Evolutionary conservation across 208 protist genomes (phyloP).

Genomic region (Trypanosomatidae sp.): DNA sequence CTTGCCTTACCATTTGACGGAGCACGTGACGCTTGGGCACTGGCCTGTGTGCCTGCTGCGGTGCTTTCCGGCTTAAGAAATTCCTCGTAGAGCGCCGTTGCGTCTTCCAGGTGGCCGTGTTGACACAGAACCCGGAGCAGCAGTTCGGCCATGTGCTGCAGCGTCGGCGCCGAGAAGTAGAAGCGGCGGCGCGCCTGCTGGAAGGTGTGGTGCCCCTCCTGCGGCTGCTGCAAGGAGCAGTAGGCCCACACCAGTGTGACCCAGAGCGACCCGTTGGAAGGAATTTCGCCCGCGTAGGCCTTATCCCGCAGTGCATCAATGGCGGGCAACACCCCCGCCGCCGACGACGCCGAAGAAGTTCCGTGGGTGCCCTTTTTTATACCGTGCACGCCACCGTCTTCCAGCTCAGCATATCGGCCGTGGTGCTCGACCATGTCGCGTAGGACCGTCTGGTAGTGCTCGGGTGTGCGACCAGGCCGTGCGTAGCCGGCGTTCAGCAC

Average conservation of each 20-base stretch:
- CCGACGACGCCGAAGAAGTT: no score
- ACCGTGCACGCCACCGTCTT: neutral
- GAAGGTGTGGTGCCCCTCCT: conserved; percentile 52
- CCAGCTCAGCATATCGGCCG: conserved; percentile 13
- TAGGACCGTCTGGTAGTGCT: conserved; percentile 76
- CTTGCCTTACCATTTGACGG: no score
- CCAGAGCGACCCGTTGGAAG: conserved; percentile 56
- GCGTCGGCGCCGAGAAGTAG: conserved; percentile 48
- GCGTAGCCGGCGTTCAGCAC: conserved; percentile 76
- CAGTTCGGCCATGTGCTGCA: conserved; percentile 61
- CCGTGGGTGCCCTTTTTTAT: no score
- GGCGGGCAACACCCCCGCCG: no score
- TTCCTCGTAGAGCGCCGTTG: no score
- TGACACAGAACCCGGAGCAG: conserved; percentile 62
- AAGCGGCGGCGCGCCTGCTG: conserved; percentile 48
- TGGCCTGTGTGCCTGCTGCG: no score
- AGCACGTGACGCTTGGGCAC: no score
- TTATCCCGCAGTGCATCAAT: conserved; percentile 63
- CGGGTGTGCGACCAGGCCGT: conserved; percentile 49
- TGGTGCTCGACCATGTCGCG: conserved; percentile 55
- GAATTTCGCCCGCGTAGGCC: conserved; percentile 72
- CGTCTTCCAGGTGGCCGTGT: conserved; percentile 27
- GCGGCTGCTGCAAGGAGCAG: conserved; percentile 37
- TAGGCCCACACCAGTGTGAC: conserved; percentile 81
- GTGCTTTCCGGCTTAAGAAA: no score